Base-by-base conservation (phyloP, 805 yeast species). In the Tetrapisispora fleetii region DNA sequence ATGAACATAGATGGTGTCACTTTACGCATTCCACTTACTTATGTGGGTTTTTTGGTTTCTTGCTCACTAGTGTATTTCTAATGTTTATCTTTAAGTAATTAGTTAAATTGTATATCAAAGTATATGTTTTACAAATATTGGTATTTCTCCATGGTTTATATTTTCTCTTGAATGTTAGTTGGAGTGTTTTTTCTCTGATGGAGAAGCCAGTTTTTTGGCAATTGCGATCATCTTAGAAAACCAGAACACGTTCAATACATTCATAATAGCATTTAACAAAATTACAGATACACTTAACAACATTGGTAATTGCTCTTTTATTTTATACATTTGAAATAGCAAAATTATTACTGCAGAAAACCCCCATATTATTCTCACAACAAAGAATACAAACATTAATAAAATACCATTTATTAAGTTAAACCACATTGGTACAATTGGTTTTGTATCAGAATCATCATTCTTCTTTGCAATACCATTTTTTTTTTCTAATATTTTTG, bases 331-430 rank as follows among this genome's bases (percentile, higher is more conserved):
- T 50, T 79, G 79, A 14, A 52, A 45, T 16, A 75, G 68, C 47
- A 81, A 75, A 21, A 67, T 40, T 47, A 56, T 60, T 22, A 88
- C 83, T 17, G 93, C 86, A 54, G 78, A 78, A 63, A 85, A 79
- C 0, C 98, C 98, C 91, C 96, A 87, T 10, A 83, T 62, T 40
- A 91, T 81, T 57, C 98, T 75, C 39, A 82, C 87, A 14, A 67
- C 45, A 72, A 90, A 89, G 64, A 91, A 91, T 1, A 82, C 76
- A 8, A 71, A 50, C 53, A 91, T 72, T 51, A 90, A 71, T 22
- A 77, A 53, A 11, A 87, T 44, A 0, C 97, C 97, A 63, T 91
- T 91, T 56, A 81, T 57, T n/a, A 77, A 59, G 46, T 79, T 75
- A 16, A 78, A 49, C 51, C 59, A 71, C 21, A 71, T 72, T 38